Evolutionary conservation across 495 filamentous ascomycete genomes (phyloP).

Genomic region (Talaromyces proteolyticus): DNA sequence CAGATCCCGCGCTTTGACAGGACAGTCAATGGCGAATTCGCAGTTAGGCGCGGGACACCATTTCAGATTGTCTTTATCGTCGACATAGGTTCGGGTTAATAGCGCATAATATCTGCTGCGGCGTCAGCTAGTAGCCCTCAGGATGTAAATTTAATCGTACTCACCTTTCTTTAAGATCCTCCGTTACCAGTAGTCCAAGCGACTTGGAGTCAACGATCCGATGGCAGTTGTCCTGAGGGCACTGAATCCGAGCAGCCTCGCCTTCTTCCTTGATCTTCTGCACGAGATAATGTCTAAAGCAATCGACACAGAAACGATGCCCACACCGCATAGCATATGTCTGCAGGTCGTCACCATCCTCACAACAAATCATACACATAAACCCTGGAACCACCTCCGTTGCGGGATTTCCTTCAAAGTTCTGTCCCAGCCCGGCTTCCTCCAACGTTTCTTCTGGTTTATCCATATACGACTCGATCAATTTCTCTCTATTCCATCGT

Average conservation of each 20-base stretch:
- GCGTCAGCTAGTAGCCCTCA: constrained; percentile 15
- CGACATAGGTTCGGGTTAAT: constrained; percentile 90
- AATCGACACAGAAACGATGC: constrained; percentile 91
- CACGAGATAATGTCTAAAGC: constrained; percentile 82
- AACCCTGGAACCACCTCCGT: constrained; percentile 71
- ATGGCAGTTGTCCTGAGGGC: constrained; percentile 80
- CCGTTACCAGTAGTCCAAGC: constrained; percentile 72
- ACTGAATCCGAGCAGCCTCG: constrained; percentile 90
- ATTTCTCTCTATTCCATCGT: constrained; percentile 90
- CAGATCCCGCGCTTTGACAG: constrained; percentile 78
- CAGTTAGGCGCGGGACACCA: constrained; percentile 98
- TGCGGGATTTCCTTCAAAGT: constrained; percentile 53
- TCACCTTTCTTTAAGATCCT: constrained; percentile 64
- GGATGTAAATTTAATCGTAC: no score
- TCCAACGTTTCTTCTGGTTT: constrained; percentile 70
- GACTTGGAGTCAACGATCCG: constrained; percentile 89
- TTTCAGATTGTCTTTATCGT: constrained; percentile 88
- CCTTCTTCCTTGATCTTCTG: constrained; percentile 95
- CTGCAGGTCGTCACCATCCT: constrained; percentile 72
- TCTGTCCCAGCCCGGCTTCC: constrained; percentile 72
- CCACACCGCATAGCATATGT: constrained; percentile 95
- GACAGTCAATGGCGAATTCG: constrained; percentile 84
- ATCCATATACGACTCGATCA: constrained; percentile 96
- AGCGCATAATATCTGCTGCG: constrained; percentile 68
- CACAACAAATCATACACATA: constrained; percentile 92